Conservation (phyloP, 495 filamentous ascomycete genomes). For the Friedmanniomyces endolithicus region DNA sequence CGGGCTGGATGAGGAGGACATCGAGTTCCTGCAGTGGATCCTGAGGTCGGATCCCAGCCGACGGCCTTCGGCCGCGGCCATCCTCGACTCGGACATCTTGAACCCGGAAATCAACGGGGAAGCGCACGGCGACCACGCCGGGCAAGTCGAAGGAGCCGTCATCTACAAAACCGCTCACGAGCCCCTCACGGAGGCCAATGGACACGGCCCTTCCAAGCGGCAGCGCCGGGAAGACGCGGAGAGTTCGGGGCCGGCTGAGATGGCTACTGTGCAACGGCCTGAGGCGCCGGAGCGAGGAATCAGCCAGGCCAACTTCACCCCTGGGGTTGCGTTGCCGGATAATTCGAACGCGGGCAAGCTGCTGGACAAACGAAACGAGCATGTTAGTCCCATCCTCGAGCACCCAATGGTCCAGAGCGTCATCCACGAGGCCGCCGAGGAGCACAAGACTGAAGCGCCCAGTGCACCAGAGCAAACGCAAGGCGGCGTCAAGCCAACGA, state of each 20-base stretch:
- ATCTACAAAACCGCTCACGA: background rate
- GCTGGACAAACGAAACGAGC: background rate
- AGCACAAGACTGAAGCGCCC: background rate
- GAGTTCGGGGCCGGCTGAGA: background rate
- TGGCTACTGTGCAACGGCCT: background rate
- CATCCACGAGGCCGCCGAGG: background rate
- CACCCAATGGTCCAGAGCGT: background rate
- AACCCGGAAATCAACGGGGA: background rate
- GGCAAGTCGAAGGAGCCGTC: background rate
- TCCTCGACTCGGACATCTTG: background rate
- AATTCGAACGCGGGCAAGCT: background rate
- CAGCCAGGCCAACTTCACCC: background rate
- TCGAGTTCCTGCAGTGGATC: conserved; percentile 10
- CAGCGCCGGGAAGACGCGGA: background rate
- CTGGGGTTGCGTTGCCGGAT: background rate
- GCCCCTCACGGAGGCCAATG: background rate
- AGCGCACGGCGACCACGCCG: background rate
- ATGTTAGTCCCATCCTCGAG: background rate
- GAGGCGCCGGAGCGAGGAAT: background rate
- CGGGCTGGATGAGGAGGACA: conserved; percentile 5
- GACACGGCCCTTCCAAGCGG: background rate
- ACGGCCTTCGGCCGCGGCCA: conserved; percentile 7
- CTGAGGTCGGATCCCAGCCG: conserved; percentile 4
- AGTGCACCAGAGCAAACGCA: background rate
- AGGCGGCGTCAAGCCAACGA: background rate